Base-by-base conservation (phyloP, 768 basidiomycete species). In the Boletus subparvulus region DNA sequence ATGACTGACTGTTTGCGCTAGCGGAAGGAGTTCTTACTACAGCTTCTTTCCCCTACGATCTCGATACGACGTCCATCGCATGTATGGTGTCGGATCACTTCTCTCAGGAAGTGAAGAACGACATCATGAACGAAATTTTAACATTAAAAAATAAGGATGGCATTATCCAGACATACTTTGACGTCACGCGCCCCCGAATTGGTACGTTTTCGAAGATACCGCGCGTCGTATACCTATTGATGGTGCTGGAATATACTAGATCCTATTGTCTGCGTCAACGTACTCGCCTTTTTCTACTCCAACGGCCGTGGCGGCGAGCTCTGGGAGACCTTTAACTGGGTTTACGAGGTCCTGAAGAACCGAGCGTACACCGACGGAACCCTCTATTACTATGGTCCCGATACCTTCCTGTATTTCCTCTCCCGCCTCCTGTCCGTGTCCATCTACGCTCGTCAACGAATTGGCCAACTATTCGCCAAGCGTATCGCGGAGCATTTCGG, bases 61-160 rank as follows among this genome's bases (percentile, higher is more conserved):
- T 65, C 13, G 65, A 67, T 13, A 62, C 61, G 1, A 65, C 62
- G 1, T 64, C 65, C 3, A 39, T 66, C 3, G 56, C 65, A 4
- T 66, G 65, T n/a, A 61, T 47, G 12, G 59, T 65, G 35, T 65
- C 56, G 2, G 50, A 52, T 21, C 52, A 64, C 17, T 17, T 58
- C 2, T 61, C 55, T 16, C 37, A 5, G 0, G 65, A 53, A 28
- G 58, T 52, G 16, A 65, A 65, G 42, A 53, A 66, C 39, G 61
- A 57, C 21, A 66, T 66, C 48, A 66, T 66, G 61, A 10, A 66
- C 10, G 61, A 65, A 28, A 65, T 60, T n/a, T 32, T 58, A 46
- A 47, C 51, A 1, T 24, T 66, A 21, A 66, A 44, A 28, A 60
- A 54, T 2, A 47, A 55, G n/a, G 65, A 67, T 12, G 62, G 62